Base-by-base conservation (phyloP, 306 rosid species). In the Trifolium repens region DNA sequence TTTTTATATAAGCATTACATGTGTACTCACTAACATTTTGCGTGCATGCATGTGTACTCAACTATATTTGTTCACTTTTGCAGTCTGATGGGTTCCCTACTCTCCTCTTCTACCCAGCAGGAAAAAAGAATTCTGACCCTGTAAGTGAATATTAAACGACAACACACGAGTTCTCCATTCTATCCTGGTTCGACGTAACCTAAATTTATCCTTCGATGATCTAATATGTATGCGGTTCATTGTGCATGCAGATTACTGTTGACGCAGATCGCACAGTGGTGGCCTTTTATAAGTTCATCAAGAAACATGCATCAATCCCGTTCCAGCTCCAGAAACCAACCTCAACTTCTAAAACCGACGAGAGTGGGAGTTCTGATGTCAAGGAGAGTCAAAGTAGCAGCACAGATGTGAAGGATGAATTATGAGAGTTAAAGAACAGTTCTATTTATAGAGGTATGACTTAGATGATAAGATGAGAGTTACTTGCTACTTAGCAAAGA, bases 241-340 rank as follows among this genome's bases (percentile, higher is more conserved):
- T 78, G 61, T 71, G n/a, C 46, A 9, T 61, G 67, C 88, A 93
- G 98, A 91, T 88, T 71, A 80, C 89, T 1, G 97, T 89, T 30
- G 97, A 93, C 61, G 66, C 72, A 11, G 98, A 93, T 76, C 93
- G 96, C 3, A 91, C 98, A 0, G 98, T 91, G 65, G 89, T 82
- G 49, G 97, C 93, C 13, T 85, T 93, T 9, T 93, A 93, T 80
- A 91, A 93, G 72, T 93, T 93, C 81, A 79, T 93, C 65, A 93
- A 90, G 86, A 91, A 93, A 70, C 84, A 93, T 66, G 97, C 97
- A 73, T 84, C 98, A 58, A 89, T 91, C 81, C 93, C 96, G 4
- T 93, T 93, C 84, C 89, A 91, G 91, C 91, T 93, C 80, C 84
- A 89, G 85, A 89, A 91, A 81, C 89, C 93, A 69, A 72, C 85